These are phyloP conservation scores for Astrothelium macrocarpum DNA, from an alignment of 495 filamentous ascomycete genomes.

Conservation along the genomic window DNA sequence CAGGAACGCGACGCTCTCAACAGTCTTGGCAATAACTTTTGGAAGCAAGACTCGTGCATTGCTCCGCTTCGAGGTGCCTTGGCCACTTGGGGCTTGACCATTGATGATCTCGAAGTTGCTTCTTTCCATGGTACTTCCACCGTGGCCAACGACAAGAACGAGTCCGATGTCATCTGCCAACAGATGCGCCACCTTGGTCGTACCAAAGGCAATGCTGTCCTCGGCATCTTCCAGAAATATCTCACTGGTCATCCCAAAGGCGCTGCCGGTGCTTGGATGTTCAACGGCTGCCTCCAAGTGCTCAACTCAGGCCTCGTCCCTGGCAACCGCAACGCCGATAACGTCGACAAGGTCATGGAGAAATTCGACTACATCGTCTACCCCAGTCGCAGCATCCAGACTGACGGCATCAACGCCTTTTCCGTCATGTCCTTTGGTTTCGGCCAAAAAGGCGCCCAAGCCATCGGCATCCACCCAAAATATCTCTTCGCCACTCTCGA, in stretches of 20 bases:
- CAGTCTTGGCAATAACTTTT: slow-evolving; percentile 95
- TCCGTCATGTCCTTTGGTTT: slow-evolving; percentile 98
- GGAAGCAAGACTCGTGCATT: slow-evolving; percentile 88
- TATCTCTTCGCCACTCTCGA: slow-evolving; percentile 96
- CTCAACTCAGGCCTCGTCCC: slow-evolving; percentile 88
- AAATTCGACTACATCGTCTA: slow-evolving; percentile 97
- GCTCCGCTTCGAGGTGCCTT: slow-evolving; percentile 90
- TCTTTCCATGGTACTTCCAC: slow-evolving; percentile 99
- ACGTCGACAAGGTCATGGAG: slow-evolving; percentile 91
- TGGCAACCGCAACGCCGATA: slow-evolving; percentile 96
- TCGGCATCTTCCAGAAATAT: slow-evolving; percentile 99
- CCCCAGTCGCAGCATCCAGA: slow-evolving; percentile 89
- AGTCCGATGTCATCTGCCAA: slow-evolving; percentile 94
- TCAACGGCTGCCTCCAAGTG: slow-evolving; percentile 94
- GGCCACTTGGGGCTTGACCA: slow-evolving; percentile 94
- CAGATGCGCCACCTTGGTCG: slow-evolving; percentile 92
- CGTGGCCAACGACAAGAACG: slow-evolving; percentile 98
- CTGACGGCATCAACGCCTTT: slow-evolving; percentile 96
- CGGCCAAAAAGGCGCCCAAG: slow-evolving; percentile 97
- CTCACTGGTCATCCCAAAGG: slow-evolving; percentile 98
- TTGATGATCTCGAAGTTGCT: slow-evolving; percentile 88
- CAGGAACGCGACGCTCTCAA: slow-evolving; percentile 87
- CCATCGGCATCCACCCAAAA: slow-evolving; percentile 89
- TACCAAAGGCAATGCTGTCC: slow-evolving; percentile 86
- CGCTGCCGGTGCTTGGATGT: slow-evolving; percentile 98